phyloP scores from a whole-genome alignment of 2,329 filamentous ascomycete species.

The Capronia coronata region DNA sequence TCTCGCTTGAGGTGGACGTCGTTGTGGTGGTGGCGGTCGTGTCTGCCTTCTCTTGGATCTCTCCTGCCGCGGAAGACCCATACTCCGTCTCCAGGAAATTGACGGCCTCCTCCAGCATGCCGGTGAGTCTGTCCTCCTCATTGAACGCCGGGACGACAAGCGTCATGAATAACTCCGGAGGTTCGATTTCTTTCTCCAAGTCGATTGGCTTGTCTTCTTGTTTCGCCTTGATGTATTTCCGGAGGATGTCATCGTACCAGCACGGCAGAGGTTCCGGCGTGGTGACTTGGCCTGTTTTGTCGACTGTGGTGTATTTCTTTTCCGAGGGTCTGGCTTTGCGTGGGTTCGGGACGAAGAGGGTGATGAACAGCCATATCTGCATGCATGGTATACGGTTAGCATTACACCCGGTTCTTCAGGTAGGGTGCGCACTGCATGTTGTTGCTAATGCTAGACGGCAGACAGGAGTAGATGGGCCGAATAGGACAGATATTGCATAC shows the following conservation, averaged over 20 bases:
- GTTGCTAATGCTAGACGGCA: too few relatives aligned
- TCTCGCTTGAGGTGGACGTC: too few relatives aligned
- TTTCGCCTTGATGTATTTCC: slow-evolving; percentile 44
- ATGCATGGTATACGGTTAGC: background rate
- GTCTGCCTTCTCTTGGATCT: slow-evolving; percentile 35
- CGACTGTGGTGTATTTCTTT: slow-evolving; percentile 74
- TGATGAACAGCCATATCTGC: slow-evolving; percentile 62
- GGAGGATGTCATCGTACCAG: slow-evolving; percentile 75
- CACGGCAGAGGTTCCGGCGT: slow-evolving; percentile 60
- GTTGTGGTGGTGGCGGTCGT: slow-evolving; percentile 42
- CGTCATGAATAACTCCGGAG: slow-evolving; percentile 76
- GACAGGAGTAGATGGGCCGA: slow-evolving; percentile 7
- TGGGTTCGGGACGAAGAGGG: slow-evolving; percentile 72
- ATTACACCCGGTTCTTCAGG: background rate
- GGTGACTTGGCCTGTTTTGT: slow-evolving; percentile 55
- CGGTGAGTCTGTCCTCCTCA: slow-evolving; percentile 73
- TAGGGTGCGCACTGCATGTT: too few relatives aligned
- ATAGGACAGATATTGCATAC: slow-evolving; percentile 7
- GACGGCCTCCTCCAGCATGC: slow-evolving; percentile 86
- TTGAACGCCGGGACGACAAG: slow-evolving; percentile 95
- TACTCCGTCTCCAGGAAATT: slow-evolving; percentile 75
- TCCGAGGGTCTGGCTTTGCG: slow-evolving; percentile 68
- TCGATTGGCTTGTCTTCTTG: slow-evolving; percentile 32
- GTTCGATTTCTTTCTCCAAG: slow-evolving; percentile 53
- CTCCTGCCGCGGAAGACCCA: slow-evolving; percentile 43